A percentile compares a stretch with the other conserved stretches of the same genome.
phyloP scores from a whole-genome alignment of 176 grass and related monocot species.

The barley (Hordeum vulgare) region DNA sequence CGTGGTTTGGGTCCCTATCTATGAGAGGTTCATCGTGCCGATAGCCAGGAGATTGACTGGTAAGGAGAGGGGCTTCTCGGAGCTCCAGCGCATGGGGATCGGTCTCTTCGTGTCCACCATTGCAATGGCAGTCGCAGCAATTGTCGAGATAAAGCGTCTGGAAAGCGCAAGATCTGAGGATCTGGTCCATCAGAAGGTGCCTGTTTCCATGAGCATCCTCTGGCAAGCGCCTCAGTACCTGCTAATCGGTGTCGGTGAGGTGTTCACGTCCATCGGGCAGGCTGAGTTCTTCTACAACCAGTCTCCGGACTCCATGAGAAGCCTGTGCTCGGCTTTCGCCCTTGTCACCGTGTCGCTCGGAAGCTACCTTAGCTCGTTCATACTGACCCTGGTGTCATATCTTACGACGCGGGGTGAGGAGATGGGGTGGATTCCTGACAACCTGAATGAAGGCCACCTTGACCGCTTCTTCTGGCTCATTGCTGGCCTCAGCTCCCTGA shows the following conservation, averaged over 20 bases:
- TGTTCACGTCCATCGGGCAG: slow-evolving; percentile 62
- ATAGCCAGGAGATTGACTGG: slow-evolving; percentile 59
- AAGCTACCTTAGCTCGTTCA: slow-evolving; percentile 74
- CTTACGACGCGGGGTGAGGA: slow-evolving; percentile 40
- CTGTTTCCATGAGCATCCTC: slow-evolving; percentile 72
- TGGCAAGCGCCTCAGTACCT: slow-evolving; percentile 85
- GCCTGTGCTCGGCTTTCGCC: slow-evolving; percentile 59
- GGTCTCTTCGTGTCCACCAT: slow-evolving; percentile 72
- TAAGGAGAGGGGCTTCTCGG: slow-evolving; percentile 77
- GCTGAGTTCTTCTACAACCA: slow-evolving; percentile 84
- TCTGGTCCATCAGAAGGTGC: slow-evolving; percentile 42
- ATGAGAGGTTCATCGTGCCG: slow-evolving; percentile 70
- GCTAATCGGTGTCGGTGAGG: slow-evolving; percentile 64
- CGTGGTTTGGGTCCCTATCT: slow-evolving; percentile 57
- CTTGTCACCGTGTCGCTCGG: slow-evolving; percentile 69
- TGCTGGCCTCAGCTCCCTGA: slow-evolving; percentile 51
- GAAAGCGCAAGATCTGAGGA: slow-evolving; percentile 47
- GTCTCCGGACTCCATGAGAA: slow-evolving; percentile 82
- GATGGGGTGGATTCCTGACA: slow-evolving; percentile 80
- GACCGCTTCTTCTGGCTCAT: slow-evolving; percentile 85
- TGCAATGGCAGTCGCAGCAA: slow-evolving; percentile 46
- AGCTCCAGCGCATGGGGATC: slow-evolving; percentile 64
- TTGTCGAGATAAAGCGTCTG: slow-evolving; percentile 71
- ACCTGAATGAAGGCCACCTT: slow-evolving; percentile 86
- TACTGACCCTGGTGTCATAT: slow-evolving; percentile 49